A percentile compares a stretch with the other conserved stretches of the same genome.
Conservation (phyloP, 441 rosid genomes). For the Geranium incanum region DNA sequence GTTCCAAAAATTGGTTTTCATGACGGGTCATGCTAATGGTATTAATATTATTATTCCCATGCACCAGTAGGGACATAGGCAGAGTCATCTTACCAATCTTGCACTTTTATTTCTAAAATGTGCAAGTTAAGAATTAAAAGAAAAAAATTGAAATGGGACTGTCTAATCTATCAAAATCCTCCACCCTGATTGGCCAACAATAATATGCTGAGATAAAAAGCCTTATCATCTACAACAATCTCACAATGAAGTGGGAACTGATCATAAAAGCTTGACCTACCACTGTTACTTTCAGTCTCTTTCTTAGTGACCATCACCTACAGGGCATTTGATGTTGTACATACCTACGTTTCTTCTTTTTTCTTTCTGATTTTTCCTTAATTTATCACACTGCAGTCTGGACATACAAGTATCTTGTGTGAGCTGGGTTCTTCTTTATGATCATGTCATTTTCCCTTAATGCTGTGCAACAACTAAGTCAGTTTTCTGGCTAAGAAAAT, state of each 20-base stretch:
- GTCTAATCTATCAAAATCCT: neutral
- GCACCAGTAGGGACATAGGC: neutral
- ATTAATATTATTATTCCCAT: neutral
- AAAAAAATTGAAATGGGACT: neutral
- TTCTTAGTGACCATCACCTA: neutral
- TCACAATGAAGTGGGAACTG: slow-evolving; percentile 5
- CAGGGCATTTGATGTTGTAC: neutral
- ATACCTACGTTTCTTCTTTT: neutral
- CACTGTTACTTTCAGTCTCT: neutral
- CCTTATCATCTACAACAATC: neutral
- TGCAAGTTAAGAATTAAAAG: neutral
- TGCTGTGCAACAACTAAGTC: slow-evolving; percentile 2
- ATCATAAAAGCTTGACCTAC: neutral
- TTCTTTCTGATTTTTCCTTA: neutral
- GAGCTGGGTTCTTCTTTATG: neutral
- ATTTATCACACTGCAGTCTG: neutral
- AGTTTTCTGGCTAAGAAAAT: neutral
- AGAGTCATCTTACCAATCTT: neutral
- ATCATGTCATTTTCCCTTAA: neutral
- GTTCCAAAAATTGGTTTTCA: too few relatives aligned
- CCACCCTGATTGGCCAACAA: slow-evolving; percentile 1
- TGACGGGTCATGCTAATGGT: neutral
- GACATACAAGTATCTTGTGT: neutral
- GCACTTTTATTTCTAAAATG: neutral
- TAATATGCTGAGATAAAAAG: neutral